A percentile compares a stretch with the other conserved stretches of the same genome.
phyloP scores from a whole-genome alignment of 1,284 basidiomycete species.

The Afroboletus lepidellus region DNA sequence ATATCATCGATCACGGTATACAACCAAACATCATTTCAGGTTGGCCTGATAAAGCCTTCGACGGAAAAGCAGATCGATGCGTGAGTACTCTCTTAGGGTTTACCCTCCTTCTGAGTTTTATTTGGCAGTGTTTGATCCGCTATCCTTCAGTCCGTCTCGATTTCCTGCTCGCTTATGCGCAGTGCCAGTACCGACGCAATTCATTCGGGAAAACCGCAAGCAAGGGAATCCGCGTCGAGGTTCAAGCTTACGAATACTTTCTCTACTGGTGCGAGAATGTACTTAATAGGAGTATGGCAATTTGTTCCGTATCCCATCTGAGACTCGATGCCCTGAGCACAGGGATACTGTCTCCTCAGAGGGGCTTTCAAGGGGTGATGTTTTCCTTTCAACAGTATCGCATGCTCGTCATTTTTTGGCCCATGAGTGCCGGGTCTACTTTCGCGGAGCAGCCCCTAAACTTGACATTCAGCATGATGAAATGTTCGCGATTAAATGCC shows the following conservation, averaged over 20 bases:
- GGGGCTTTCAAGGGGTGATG: conserved; percentile 1
- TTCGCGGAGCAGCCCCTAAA: too few relatives aligned
- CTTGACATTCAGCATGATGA: too few relatives aligned
- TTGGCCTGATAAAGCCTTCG: conserved; percentile 33
- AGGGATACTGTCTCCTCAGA: conserved; percentile 12
- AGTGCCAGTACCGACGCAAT: too few relatives aligned
- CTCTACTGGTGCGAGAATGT: not conserved
- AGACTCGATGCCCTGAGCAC: too few relatives aligned
- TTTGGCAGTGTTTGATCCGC: too few relatives aligned
- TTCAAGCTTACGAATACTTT: conserved; percentile 14
- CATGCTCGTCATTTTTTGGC: conserved; percentile 7
- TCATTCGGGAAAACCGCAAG: conserved; percentile 5
- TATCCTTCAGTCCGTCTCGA: too few relatives aligned
- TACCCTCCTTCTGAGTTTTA: not conserved
- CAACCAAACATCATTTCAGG: conserved; percentile 23
- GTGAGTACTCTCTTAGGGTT: conserved; percentile 10
- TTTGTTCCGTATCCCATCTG: too few relatives aligned
- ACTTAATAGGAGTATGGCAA: conserved; percentile 10
- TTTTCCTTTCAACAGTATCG: conserved; percentile 1
- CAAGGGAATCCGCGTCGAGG: too few relatives aligned
- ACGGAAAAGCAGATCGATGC: conserved; percentile 21
- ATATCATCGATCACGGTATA: not conserved
- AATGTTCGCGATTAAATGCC: conserved; percentile 5
- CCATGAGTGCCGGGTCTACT: conserved; percentile 8
- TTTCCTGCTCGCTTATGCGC: too few relatives aligned